Conservation (phyloP, 345 rosid species). For the Balakata baccata region DNA sequence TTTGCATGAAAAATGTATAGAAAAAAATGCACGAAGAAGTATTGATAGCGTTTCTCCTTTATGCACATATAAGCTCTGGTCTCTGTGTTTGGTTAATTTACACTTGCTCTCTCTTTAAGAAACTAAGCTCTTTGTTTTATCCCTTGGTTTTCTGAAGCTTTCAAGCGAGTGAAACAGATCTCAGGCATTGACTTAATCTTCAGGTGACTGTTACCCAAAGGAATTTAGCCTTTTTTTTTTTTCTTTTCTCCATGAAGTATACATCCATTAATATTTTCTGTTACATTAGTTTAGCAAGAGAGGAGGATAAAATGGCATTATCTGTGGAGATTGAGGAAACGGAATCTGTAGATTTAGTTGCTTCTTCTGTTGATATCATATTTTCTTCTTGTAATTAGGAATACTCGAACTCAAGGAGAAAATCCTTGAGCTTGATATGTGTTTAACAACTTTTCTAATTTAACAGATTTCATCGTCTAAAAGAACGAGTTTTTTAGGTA, state of each 20-base stretch:
- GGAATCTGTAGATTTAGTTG: slow-evolving; percentile 36
- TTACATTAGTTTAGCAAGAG: slow-evolving; percentile 23
- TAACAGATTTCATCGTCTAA: slow-evolving; percentile 20
- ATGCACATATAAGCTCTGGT: slow-evolving; percentile 12
- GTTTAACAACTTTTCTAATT: background rate
- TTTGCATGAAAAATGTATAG: too few species aligned
- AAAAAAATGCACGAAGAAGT: too few species aligned
- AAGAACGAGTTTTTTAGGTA: background rate
- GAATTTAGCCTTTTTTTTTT: slow-evolving; percentile 1
- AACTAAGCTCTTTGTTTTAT: background rate
- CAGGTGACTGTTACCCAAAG: slow-evolving; percentile 27
- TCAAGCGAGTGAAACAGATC: slow-evolving; percentile 41
- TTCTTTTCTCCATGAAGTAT: background rate
- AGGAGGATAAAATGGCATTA: slow-evolving; percentile 43
- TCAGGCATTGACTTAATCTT: slow-evolving; percentile 51
- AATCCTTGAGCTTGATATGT: background rate
- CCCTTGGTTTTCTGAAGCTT: slow-evolving; percentile 3
- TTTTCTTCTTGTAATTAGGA: background rate
- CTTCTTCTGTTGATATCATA: background rate
- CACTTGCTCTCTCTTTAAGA: slow-evolving; percentile 4
- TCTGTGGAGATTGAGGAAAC: slow-evolving; percentile 31
- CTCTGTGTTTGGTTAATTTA: slow-evolving; percentile 9
- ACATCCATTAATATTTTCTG: slow-evolving; percentile 1
- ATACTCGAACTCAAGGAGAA: background rate
- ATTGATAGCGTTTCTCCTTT: too few species aligned